phyloP scores from a whole-genome alignment of 192 early-diverging fungal species.

The Entomortierella beljakovae region DNA sequence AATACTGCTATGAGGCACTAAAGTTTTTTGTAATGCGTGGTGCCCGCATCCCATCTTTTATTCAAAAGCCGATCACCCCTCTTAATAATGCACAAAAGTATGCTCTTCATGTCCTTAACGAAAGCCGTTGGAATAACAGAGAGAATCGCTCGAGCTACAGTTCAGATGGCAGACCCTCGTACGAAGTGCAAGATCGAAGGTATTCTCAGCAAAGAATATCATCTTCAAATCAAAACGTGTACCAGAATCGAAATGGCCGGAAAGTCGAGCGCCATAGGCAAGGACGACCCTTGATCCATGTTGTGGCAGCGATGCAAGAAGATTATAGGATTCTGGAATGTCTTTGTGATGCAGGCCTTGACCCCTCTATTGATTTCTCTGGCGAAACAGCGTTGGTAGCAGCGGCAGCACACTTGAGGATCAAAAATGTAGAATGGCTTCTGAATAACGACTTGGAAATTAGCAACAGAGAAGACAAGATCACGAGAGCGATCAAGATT shows the following conservation, averaged over 20 bases:
- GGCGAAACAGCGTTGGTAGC: constrained; percentile 51
- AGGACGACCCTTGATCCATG: constrained; percentile 47
- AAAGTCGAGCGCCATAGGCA: constrained; percentile 27
- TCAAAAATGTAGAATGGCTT: constrained; percentile 50
- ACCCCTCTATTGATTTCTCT: constrained; percentile 38
- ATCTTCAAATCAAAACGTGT: constrained; percentile 17
- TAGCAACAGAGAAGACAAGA: constrained; percentile 29
- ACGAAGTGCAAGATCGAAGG: constrained; percentile 12
- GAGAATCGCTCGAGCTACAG: neutral
- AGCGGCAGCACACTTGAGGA: constrained; percentile 50
- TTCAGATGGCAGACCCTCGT: neutral
- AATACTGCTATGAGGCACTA: constrained; percentile 50
- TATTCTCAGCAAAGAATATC: constrained; percentile 10
- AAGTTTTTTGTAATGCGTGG: constrained; percentile 52
- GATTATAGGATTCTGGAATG: constrained; percentile 45
- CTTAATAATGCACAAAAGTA: constrained; percentile 46
- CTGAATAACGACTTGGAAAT: constrained; percentile 46
- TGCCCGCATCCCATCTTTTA: constrained; percentile 44
- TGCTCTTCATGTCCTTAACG: constrained; percentile 45
- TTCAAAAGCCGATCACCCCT: constrained; percentile 44
- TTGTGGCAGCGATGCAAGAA: constrained; percentile 52
- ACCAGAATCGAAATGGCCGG: constrained; percentile 21
- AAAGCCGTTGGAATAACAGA: constrained; percentile 8
- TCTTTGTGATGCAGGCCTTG: constrained; percentile 46
- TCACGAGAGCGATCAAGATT: constrained; percentile 44